Base-by-base conservation (phyloP, 225 moss, liverwort and hornwort genomes). In the Pseudoscleropodium purum region DNA sequence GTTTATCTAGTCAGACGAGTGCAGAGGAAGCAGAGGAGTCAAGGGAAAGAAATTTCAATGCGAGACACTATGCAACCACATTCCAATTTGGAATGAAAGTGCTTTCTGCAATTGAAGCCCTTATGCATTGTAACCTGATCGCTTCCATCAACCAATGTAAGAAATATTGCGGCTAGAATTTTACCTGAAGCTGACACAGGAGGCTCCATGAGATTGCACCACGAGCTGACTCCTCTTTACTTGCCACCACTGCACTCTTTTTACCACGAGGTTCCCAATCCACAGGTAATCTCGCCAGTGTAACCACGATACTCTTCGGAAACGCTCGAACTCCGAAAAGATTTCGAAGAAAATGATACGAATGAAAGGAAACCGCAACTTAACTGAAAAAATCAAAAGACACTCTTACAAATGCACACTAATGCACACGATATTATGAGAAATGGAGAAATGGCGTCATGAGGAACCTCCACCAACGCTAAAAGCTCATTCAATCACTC, bases 151-250 rank as follows among this genome's bases (percentile, higher is more conserved):
- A 33, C 45, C 20, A 30, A 12, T 47, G 47, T 36, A 43, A n/a
- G 7, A 83, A 31, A 77, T 45, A 89, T 37, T 13, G 23, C 15
- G 25, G 10, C 33, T 13, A 80, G 45, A 70, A 88, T 51, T 68
- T 47, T 84, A 94, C 94, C 94, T 92, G 92, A 87, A 16, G 78
- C 74, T 81, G 64, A 70, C 49, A 87, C 73, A 61, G 85, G 87
- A 88, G 88, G 92, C 90, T 94, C 94, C 94, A 94, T 94, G 56
- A 75, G 68, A 88, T 57, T 86, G 34, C 83, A 52, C 86, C 89
- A 68, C 82, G 68, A 56, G 54, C 81, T 78, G 24, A 43, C 69
- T 85, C 63, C 65, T 39, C 30, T 23, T 25, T 30, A 31, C 19
- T 60, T 43, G 23, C 49, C 83, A 51, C 79, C 79, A 88, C 47